Percentiles rank a stretch among this genome's conserved stretches.
Conservation (phyloP, 495 filamentous ascomycete genomes). For the Hypoxylon subgilvum region DNA sequence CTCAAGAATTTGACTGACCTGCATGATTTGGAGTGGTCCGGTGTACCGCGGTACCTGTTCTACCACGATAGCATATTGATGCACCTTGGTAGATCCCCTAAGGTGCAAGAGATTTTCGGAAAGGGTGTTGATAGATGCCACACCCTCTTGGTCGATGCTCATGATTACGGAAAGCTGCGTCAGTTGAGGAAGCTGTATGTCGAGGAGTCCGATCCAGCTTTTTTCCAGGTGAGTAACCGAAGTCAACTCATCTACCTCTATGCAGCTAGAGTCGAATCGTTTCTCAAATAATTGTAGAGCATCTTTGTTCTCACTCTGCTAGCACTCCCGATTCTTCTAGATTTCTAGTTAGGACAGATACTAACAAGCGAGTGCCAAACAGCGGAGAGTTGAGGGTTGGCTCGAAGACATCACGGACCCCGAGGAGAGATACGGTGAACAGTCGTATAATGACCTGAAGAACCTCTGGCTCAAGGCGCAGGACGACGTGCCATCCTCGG, state of each 20-base stretch:
- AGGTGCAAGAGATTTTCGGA: constrained; percentile 30
- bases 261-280: background rate
- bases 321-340: background rate
- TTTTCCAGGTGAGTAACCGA: constrained; percentile 25
- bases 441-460: constrained; percentile 20
- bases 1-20: background rate
- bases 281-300: background rate
- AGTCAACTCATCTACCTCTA: background rate
- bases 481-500: constrained; percentile 17
- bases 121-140: constrained; percentile 22
- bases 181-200: constrained; percentile 25
- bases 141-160: constrained; percentile 23
- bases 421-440: constrained; percentile 9
- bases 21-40: constrained; percentile 11
- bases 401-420: constrained; percentile 14
- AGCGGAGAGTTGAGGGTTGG: constrained; percentile 24
- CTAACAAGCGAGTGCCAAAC: constrained; percentile 4
- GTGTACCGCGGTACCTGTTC: constrained; percentile 27
- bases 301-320: background rate
- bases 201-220: constrained; percentile 27
- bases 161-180: constrained; percentile 15
- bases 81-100: constrained; percentile 35
- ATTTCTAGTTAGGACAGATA: background rate
- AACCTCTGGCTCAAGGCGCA: constrained; percentile 29
- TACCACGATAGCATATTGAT: constrained; percentile 38